These are phyloP conservation scores for Aspergillus clavatus DNA, from an alignment of 2,329 filamentous ascomycete species.

Conservation along the genomic window DNA sequence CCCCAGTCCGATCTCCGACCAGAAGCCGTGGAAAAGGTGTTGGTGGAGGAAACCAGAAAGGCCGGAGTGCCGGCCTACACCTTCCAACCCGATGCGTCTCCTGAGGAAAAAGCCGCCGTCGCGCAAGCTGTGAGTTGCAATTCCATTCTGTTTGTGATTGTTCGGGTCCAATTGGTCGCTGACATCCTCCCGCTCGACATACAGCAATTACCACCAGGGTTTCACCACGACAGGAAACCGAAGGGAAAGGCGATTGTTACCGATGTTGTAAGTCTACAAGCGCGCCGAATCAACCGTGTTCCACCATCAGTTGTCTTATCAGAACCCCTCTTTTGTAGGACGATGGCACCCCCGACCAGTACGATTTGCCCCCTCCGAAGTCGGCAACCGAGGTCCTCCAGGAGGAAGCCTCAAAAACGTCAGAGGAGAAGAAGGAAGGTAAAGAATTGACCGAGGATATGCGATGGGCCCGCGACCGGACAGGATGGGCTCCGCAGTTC, in stretches of 20 bases:
- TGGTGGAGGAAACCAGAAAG: constrained; percentile 72
- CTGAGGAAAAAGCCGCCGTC: constrained; percentile 79
- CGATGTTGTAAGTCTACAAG: constrained; percentile 54
- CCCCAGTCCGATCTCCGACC: constrained; percentile 63
- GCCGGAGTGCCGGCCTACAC: constrained; percentile 75
- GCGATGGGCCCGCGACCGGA: constrained; percentile 54
- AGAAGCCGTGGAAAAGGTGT: constrained; percentile 65
- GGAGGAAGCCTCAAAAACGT: constrained; percentile 54
- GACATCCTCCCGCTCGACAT: constrained; percentile 11
- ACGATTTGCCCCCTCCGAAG: constrained; percentile 71
- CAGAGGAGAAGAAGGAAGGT: constrained; percentile 49
- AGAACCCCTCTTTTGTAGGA: constrained; percentile 41
- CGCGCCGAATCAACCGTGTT: constrained; percentile 1
- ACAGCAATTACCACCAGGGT: constrained; percentile 60
- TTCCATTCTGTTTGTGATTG: background rate
- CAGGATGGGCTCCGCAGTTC: constrained; percentile 87
- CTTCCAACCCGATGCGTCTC: constrained; percentile 80
- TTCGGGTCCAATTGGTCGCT: constrained; percentile 3
- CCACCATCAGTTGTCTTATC: background rate
- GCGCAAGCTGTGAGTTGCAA: constrained; percentile 62
- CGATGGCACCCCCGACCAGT: constrained; percentile 62
- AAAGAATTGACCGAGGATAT: constrained; percentile 51
- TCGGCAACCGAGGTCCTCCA: constrained; percentile 47
- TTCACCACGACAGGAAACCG: constrained; percentile 50
- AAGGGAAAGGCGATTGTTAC: constrained; percentile 57